Evolutionary conservation across 495 filamentous ascomycete species (phyloP), one percentile per base, ranked within the genome.

Genomic region (Podospora didyma): DNA sequence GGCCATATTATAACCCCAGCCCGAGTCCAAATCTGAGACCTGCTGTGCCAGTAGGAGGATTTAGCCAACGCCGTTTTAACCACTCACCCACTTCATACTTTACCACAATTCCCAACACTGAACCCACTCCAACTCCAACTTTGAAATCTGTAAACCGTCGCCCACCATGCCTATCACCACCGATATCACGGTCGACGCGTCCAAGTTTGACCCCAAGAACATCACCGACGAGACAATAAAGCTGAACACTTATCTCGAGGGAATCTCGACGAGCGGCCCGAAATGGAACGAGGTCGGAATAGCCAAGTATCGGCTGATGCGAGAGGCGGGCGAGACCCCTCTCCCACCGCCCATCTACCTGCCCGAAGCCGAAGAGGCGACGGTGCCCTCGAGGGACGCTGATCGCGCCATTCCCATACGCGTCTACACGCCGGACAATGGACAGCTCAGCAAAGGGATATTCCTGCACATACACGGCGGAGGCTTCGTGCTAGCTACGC

Each of bases 381-480:
- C 19, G 26, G 19, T 54, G 20, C 42, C 52, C 16, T 54, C 52
- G 11, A 31, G 52, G 7, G 41, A 54, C 20, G 14, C 39, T 5
- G 41, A 26, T 19, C 41, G 41, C 3, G 41, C n/a, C 9, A 54
- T 54, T n/a, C 37, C 52, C 6, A 14, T 54, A 6, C 37, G 52
- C 2, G 52, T 54, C 2, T 46, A 54, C 41, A 28, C 20, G 16
- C 52, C 52, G n/a, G 52, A 46, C 22, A 54, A 54, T 24, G 41
- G 39, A 3, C 12, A 46, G 23, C 52, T 41, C 7, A 54, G 52
- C 41, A 46, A 54, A 14, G 52, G 52, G 0, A 44, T 54, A 7
- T 54, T 54, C 42, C 52, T 54, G 19, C 52, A 54, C 14, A 31
- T 54, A 9, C 52, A 54, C 21, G 52, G 52, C 3, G 52, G 52